phyloP scores from a whole-genome alignment of 257 asterid genomes.

The Eucommia ulmoides region DNA sequence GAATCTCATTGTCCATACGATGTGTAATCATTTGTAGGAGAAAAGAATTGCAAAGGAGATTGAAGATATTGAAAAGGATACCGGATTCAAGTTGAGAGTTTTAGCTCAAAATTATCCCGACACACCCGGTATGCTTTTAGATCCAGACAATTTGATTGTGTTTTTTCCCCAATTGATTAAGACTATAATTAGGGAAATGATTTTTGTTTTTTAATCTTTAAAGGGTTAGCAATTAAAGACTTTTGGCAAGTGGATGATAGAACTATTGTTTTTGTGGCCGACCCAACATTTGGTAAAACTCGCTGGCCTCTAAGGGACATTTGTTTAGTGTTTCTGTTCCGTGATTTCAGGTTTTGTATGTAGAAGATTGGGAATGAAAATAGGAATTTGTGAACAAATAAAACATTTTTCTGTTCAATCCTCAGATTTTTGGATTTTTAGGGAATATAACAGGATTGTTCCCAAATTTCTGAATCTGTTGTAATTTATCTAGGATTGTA shows the following conservation, averaged over 20 bases:
- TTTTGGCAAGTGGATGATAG: slow-evolving; percentile 87
- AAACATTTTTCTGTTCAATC: no score
- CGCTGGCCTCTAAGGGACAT: no score
- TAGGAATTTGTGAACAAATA: no score
- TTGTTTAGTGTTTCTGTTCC: no score
- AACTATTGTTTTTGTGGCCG: slow-evolving; percentile 87
- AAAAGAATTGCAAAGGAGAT: slow-evolving; percentile 65
- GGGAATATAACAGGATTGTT: no score
- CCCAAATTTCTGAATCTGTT: no score
- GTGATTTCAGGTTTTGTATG: no score
- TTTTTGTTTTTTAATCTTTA: slow-evolving; percentile 1
- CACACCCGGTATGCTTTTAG: slow-evolving; percentile 53
- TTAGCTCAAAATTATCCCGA: slow-evolving; percentile 93
- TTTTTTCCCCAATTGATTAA: background rate
- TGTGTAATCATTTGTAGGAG: slow-evolving; percentile 44
- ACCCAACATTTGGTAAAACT: slow-evolving; percentile 82
- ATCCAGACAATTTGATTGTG: background rate
- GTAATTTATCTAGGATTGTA: no score
- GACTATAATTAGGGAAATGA: background rate
- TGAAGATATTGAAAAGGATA: slow-evolving; percentile 62
- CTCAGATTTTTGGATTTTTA: no score
- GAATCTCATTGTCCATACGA: no score
- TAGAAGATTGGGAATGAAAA: no score
- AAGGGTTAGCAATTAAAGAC: slow-evolving; percentile 83
- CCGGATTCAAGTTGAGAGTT: slow-evolving; percentile 79